A percentile compares a stretch with the other conserved stretches of the same genome.
phyloP scores from a whole-genome alignment of 1,284 basidiomycete genomes.

The Veloboletus limbatus region DNA sequence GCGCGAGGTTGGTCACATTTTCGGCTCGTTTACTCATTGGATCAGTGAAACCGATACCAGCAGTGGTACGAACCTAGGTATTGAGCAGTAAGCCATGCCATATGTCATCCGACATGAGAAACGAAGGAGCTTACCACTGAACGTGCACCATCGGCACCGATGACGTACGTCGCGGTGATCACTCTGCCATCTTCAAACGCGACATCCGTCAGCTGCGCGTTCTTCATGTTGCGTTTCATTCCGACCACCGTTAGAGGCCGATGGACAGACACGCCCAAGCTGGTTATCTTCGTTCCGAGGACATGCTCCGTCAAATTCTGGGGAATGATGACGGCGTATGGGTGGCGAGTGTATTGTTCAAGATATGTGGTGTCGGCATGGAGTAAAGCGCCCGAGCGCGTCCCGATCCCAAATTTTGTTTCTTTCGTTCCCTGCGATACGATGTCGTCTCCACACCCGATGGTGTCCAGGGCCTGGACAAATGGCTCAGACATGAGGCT shows the following conservation, averaged over 20 bases:
- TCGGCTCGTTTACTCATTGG: slow-evolving; percentile 8
- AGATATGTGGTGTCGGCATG: slow-evolving; percentile 35
- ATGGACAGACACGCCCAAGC: slow-evolving; percentile 21
- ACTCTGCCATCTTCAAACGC: slow-evolving; percentile 49
- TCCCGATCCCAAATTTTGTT: slow-evolving; percentile 29
- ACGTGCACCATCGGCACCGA: slow-evolving; percentile 56
- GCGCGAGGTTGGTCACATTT: slow-evolving; percentile 12
- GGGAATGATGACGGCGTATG: slow-evolving; percentile 44
- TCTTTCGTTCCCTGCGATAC: slow-evolving; percentile 39
- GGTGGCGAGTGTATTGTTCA: slow-evolving; percentile 41
- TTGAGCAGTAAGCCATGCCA: background rate
- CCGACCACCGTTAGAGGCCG: slow-evolving; percentile 29
- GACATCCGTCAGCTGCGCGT: slow-evolving; percentile 38
- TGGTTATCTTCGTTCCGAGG: slow-evolving; percentile 38
- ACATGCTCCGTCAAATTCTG: slow-evolving; percentile 48
- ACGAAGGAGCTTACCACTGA: slow-evolving; percentile 43
- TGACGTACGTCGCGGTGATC: slow-evolving; percentile 46
- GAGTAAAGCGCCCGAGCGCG: slow-evolving; percentile 32
- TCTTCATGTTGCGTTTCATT: slow-evolving; percentile 26
- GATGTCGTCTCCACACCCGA: slow-evolving; percentile 44
- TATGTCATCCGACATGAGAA: background rate
- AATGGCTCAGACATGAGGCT: background rate
- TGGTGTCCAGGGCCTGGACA: slow-evolving; percentile 43
- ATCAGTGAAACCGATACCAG: slow-evolving; percentile 20
- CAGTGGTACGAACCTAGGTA: slow-evolving; percentile 22